A percentile compares a stretch with the other conserved stretches of the same genome.
These are phyloP conservation scores for Stachybotrys chlorohalonatus DNA, from an alignment of 2,329 filamentous ascomycete genomes.

Conservation along the genomic window DNA sequence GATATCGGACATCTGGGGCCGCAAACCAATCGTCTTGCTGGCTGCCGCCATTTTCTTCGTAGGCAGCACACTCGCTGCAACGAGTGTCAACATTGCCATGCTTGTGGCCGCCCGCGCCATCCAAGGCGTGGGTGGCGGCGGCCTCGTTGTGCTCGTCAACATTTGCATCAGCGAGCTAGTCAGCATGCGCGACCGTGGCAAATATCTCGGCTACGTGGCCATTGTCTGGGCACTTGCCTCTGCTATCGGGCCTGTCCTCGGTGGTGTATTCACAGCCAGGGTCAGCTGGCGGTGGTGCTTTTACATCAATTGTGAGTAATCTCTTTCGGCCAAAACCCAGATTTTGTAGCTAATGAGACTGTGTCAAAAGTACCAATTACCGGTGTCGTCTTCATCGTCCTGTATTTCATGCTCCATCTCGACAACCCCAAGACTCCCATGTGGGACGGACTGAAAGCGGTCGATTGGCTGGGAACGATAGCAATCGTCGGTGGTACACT, in stretches of 20 bases:
- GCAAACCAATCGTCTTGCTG: constrained; percentile 27
- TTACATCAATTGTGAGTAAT: not conserved
- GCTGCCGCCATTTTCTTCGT: constrained; percentile 11
- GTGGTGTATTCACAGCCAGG: not conserved
- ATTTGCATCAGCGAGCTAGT: constrained; percentile 33
- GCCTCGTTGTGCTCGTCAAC: constrained; percentile 10
- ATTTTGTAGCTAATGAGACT: not conserved
- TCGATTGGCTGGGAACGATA: not conserved
- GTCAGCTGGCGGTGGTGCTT: constrained; percentile 1
- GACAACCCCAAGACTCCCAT: not conserved
- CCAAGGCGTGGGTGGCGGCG: constrained; percentile 12
- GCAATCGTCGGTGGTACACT: not conserved
- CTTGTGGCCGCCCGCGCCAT: constrained; percentile 2
- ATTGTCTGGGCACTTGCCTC: not conserved
- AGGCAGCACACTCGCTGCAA: constrained; percentile 7
- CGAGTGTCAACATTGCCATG: not conserved
- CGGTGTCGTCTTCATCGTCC: not conserved
- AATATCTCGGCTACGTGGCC: not conserved
- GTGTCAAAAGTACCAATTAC: not conserved
- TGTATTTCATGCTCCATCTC: not conserved
- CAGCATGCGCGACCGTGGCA: constrained; percentile 11
- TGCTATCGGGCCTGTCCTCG: not conserved
- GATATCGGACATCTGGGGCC: constrained; percentile 39
- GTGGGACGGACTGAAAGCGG: not conserved
- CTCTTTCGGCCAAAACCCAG: no score